Conservation (phyloP, 306 rosid genomes). For the Chamaecrista fasciculata region DNA sequence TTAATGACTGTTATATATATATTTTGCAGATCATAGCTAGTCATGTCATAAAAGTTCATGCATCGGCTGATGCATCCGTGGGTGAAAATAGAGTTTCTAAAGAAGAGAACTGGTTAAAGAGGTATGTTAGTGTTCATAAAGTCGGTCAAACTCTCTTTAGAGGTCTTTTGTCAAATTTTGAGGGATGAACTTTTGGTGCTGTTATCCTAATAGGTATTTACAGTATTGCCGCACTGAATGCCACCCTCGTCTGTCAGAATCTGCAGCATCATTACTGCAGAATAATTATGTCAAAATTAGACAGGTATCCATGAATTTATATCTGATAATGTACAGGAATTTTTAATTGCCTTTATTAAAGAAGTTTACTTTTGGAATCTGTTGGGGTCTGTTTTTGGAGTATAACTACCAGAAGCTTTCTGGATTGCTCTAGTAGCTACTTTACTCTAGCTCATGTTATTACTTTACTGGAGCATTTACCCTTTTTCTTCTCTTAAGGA, state of each 20-base stretch:
- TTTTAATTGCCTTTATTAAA: conserved; percentile 7
- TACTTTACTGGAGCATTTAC: no score
- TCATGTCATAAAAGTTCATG: conserved; percentile 87
- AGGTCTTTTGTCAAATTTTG: conserved; percentile 22
- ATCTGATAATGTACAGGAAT: conserved; percentile 16
- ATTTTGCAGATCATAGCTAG: conserved; percentile 80
- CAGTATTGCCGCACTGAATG: conserved; percentile 80
- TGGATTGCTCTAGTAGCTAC: neutral
- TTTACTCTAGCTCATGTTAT: neutral
- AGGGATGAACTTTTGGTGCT: conserved; percentile 26
- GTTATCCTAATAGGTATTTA: conserved; percentile 62
- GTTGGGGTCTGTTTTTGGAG: neutral
- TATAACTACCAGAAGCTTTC: neutral
- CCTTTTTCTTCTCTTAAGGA: conserved; percentile 47
- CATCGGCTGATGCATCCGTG: conserved; percentile 58
- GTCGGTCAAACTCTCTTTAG: conserved; percentile 1
- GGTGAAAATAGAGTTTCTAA: conserved; percentile 59
- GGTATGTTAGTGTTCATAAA: conserved; percentile 44
- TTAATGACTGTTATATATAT: conserved; percentile 16
- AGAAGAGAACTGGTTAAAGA: conserved; percentile 95
- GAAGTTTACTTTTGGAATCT: conserved; percentile 1
- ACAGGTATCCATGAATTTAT: conserved; percentile 62
- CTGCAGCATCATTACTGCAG: conserved; percentile 72
- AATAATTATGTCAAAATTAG: conserved; percentile 85
- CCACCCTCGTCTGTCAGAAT: conserved; percentile 79